These are phyloP conservation scores for Wickerhamiella sorbophila DNA, from an alignment of 805 yeast genomes.

Conservation along the genomic window DNA sequence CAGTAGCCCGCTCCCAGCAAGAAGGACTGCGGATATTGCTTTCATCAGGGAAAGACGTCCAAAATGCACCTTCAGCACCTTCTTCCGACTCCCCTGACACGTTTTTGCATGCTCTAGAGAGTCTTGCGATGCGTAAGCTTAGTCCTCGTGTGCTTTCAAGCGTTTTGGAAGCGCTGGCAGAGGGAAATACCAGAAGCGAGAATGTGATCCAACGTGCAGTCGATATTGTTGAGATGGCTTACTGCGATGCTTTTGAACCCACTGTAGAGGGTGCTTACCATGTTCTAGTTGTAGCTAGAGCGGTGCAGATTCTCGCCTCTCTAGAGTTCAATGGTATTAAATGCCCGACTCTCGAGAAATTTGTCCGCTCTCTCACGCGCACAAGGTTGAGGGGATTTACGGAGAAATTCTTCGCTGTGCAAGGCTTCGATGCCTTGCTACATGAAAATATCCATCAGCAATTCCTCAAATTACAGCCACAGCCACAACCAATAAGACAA, in stretches of 20 bases:
- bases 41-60: conserved; percentile 23
- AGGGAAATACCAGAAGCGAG: background rate
- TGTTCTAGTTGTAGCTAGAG: background rate
- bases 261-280: background rate
- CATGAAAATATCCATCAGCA: conserved; percentile 1
- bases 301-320: conserved; percentile 1
- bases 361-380: background rate
- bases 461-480: background rate
- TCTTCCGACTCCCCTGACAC: background rate
- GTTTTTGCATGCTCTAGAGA: conserved; percentile 7
- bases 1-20: conserved; percentile 18
- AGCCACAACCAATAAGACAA: background rate
- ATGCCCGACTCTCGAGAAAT: background rate
- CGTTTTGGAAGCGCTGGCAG: conserved; percentile 10
- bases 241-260: background rate
- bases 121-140: conserved; percentile 4
- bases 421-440: conserved; percentile 3
- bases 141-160: conserved; percentile 6
- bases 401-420: conserved; percentile 1
- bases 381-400: background rate
- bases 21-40: conserved; percentile 28
- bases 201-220: background rate
- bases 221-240: background rate
- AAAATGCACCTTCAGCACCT: background rate
- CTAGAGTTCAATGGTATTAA: background rate